These are phyloP conservation scores for Acacia confusa DNA, from an alignment of 306 rosid genomes.

Conservation along the genomic window DNA sequence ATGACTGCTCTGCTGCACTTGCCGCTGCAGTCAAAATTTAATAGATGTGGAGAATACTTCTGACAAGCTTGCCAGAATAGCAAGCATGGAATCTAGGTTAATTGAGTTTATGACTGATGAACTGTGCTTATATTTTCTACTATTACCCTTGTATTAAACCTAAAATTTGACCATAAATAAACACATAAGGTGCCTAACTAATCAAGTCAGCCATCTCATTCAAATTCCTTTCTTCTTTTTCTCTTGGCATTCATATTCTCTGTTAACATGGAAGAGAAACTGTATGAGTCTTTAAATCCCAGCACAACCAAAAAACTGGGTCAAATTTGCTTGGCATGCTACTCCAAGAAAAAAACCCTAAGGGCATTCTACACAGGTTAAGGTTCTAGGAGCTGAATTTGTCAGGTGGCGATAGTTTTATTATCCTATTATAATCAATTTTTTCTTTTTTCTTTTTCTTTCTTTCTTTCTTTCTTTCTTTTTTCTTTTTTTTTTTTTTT, in stretches of 20 bases:
- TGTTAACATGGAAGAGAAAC: neutral
- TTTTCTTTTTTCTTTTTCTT: neutral
- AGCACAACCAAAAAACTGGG: neutral
- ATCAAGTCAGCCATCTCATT: neutral
- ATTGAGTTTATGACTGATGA: neutral
- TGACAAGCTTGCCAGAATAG: neutral
- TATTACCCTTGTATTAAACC: neutral
- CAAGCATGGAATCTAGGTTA: neutral
- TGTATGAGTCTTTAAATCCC: neutral
- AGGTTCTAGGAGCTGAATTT: neutral
- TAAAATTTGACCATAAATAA: neutral
- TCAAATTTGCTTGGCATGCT: neutral
- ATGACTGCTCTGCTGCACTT: conserved; percentile 44
- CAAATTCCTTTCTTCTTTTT: neutral
- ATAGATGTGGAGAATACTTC: conserved; percentile 16
- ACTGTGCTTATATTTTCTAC: neutral
- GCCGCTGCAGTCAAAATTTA: conserved; percentile 42
- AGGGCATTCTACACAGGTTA: neutral
- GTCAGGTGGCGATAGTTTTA: neutral
- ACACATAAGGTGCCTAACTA: neutral
- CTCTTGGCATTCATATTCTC: neutral
- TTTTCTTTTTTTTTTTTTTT: neutral
- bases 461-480: too few species aligned
- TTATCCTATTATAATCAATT: neutral
- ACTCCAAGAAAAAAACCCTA: neutral